phyloP scores from a whole-genome alignment of 2,329 filamentous ascomycete species.

The Fusarium sp. region DNA sequence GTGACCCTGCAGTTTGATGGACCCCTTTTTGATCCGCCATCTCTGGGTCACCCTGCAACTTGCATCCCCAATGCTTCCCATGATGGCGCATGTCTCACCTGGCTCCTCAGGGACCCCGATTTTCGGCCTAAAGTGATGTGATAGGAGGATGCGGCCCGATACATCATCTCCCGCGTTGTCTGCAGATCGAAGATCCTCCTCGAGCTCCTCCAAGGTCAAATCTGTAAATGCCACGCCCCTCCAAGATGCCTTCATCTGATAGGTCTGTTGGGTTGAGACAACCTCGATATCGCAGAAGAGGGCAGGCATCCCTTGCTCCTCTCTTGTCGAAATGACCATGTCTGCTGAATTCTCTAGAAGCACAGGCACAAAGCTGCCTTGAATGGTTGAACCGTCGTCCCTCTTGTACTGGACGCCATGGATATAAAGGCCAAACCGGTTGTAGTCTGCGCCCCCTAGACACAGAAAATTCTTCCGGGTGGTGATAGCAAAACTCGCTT shows the following conservation, averaged over 20 bases:
- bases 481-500: constrained; percentile 55
- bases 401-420: constrained; percentile 67
- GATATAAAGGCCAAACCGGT: constrained; percentile 65
- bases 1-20: constrained; percentile 1
- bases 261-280: constrained; percentile 4
- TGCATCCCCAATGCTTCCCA: constrained; percentile 2
- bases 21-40: neutral
- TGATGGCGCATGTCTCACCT: constrained; percentile 9
- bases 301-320: constrained; percentile 69
- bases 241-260: constrained; percentile 24
- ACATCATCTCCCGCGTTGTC: neutral
- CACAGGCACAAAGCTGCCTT: constrained; percentile 63
- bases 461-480: constrained; percentile 63
- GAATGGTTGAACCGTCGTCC: constrained; percentile 55
- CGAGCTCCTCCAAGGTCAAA: constrained; percentile 9
- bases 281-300: constrained; percentile 60
- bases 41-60: constrained; percentile 16
- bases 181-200: neutral
- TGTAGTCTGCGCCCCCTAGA: constrained; percentile 67
- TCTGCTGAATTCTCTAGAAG: constrained; percentile 59
- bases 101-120: constrained; percentile 12
- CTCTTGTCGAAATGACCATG: constrained; percentile 63
- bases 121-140: constrained; percentile 17
- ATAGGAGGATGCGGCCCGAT: neutral
- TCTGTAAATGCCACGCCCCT: constrained; percentile 21